Evolutionary conservation across 2,329 filamentous ascomycete species (phyloP), one percentile per base, ranked within the genome.

Genomic region (Trichothecium roseum): DNA sequence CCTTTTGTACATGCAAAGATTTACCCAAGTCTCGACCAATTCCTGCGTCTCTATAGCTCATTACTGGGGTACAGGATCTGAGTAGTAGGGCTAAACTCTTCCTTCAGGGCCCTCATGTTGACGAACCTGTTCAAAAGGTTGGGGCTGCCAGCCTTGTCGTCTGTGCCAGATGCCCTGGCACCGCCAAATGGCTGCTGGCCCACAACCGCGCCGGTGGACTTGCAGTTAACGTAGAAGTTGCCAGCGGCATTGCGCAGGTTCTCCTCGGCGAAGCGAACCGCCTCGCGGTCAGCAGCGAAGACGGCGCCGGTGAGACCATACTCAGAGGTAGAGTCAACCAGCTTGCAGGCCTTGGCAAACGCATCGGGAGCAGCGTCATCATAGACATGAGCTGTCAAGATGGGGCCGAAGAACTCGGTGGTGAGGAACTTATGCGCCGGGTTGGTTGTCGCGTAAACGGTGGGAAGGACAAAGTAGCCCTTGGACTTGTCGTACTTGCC

Each of bases 181-280:
- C 79, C 79, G 16, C 79, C 79, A 52, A 84, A 84, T 4, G 79
- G 74, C 62, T 84, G 79, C 61, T 84, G 80, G 12, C 78, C 79
- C 7, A 83, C 78, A 17, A 84, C 77, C 13, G 79, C 78, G 28
- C 78, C 80, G 2, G 79, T 84, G 56, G 74, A 80, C 72, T 88
- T 88, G 66, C 79, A 83, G 64, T 88, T 89, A 60, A 89, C 69
- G 63, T 89, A 89, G 56, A 88, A 88, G 65, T 89, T 89, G 29
- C 84, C 84, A 1, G 84, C 83, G 0, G 79, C 65, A 53, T 87
- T 77, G 44, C 81, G 68, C 36, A 89, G 66, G 41, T 68, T 71
- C 46, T 86, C 74, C 56, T 87, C 82, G 1, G 82, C 84, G 37
- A 68, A 68, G 17, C 78, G 70, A 40, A 87, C 62, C 12, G 70